Evolutionary conservation across 345 rosid genomes (phyloP).

Genomic region (Moringa oleifera): DNA sequence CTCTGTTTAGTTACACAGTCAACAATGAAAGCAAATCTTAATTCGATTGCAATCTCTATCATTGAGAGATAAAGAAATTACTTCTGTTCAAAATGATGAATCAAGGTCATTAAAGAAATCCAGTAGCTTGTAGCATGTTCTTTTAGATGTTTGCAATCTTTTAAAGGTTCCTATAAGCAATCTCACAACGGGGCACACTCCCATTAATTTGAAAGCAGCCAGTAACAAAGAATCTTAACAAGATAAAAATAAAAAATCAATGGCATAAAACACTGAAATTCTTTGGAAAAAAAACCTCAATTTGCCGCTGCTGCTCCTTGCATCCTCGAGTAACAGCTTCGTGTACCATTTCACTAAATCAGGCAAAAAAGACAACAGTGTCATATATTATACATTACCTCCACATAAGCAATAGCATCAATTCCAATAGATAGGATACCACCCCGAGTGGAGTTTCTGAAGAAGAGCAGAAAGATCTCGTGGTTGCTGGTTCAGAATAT

Average conservation of each 20-base stretch:
- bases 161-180: too few relatives aligned
- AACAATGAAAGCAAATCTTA: too few relatives aligned
- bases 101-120: too few relatives aligned
- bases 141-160: too few relatives aligned
- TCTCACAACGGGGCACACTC: too few relatives aligned
- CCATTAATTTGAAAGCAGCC: not conserved
- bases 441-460: constrained; percentile 98
- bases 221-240: not conserved
- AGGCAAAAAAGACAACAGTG: constrained; percentile 11
- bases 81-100: too few relatives aligned
- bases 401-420: not conserved
- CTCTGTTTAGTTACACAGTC: too few relatives aligned
- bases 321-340: constrained; percentile 86
- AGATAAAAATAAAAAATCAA: not conserved
- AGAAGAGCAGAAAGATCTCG: constrained; percentile 80
- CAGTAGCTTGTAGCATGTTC: too few relatives aligned
- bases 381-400: constrained; percentile 8
- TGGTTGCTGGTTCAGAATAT: constrained; percentile 91
- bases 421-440: constrained; percentile 12
- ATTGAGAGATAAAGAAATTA: too few relatives aligned
- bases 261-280: not conserved
- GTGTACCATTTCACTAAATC: constrained; percentile 73
- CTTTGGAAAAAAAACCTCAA: constrained; percentile 47
- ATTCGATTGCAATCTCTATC: too few relatives aligned
- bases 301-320: constrained; percentile 96